These are phyloP conservation scores for Nephelium lappaceum DNA, from an alignment of 345 rosid genomes.

Conservation along the genomic window DNA sequence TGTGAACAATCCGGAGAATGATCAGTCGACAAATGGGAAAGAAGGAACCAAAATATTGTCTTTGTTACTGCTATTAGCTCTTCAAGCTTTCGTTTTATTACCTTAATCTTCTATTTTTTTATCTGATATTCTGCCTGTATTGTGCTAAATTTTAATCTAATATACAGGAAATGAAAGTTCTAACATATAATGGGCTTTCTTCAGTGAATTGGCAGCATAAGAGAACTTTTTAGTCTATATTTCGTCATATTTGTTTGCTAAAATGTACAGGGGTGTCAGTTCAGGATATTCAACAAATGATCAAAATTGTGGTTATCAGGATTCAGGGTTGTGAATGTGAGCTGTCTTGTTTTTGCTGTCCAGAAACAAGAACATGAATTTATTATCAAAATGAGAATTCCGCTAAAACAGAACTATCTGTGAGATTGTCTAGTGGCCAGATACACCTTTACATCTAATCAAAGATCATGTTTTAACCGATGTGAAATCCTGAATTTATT, in stretches of 20 bases:
- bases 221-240: background rate
- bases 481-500: too few species aligned
- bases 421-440: too few species aligned
- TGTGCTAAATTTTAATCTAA: background rate
- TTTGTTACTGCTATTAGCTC: conserved; percentile 17
- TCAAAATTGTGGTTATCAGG: too few species aligned
- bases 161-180: background rate
- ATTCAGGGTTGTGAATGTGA: too few species aligned
- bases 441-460: too few species aligned
- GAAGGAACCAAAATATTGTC: background rate
- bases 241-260: background rate
- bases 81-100: conserved; percentile 9
- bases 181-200: background rate
- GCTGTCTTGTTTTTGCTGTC: background rate
- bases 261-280: too few species aligned
- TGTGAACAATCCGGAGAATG: background rate
- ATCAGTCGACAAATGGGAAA: conserved; percentile 15
- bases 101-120: background rate
- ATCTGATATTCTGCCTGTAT: background rate
- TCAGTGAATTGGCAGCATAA: too few species aligned
- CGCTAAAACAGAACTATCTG: too few species aligned
- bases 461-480: too few species aligned
- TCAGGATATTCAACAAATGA: too few species aligned
- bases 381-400: too few species aligned
- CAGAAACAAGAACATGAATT: background rate